Evolutionary conservation across 345 rosid species (phyloP).

Genomic region (Linum usitatissimum): DNA sequence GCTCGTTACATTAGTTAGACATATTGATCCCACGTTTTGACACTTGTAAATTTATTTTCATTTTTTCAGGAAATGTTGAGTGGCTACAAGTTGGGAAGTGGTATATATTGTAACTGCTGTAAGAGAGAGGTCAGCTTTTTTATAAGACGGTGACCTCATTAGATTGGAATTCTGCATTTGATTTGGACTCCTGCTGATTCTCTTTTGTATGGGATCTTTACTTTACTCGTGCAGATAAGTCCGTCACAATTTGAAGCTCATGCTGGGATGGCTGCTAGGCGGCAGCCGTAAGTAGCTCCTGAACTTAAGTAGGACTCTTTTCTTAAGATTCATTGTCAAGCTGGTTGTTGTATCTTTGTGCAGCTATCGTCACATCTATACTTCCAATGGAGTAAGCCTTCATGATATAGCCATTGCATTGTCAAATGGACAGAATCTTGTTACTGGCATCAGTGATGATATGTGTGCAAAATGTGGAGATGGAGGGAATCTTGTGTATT

Average conservation of each 20-base stretch:
- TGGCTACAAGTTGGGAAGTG: slow-evolving; percentile 84
- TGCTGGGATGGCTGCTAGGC: slow-evolving; percentile 99
- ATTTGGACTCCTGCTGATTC: background rate
- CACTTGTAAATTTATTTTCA: slow-evolving; percentile 4
- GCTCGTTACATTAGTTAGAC: slow-evolving; percentile 4
- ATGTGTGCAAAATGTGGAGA: slow-evolving; percentile 85
- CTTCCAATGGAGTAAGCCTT: slow-evolving; percentile 69
- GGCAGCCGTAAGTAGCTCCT: slow-evolving; percentile 82
- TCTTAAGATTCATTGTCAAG: slow-evolving; percentile 11
- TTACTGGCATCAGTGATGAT: slow-evolving; percentile 67
- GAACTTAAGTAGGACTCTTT: slow-evolving; percentile 4
- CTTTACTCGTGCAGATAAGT: slow-evolving; percentile 49
- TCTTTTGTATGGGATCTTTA: background rate
- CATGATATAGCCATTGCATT: slow-evolving; percentile 86
- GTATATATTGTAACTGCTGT: slow-evolving; percentile 82
- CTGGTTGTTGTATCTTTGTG: slow-evolving; percentile 12
- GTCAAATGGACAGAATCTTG: slow-evolving; percentile 66
- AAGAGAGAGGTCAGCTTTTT: slow-evolving; percentile 46
- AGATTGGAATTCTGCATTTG: slow-evolving; percentile 3
- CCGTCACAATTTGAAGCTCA: slow-evolving; percentile 99
- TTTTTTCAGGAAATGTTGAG: slow-evolving; percentile 44
- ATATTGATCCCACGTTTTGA: slow-evolving; percentile 8
- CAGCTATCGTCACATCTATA: slow-evolving; percentile 89
- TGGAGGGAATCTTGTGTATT: slow-evolving; percentile 66
- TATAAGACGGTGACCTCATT: slow-evolving; percentile 1